Conservation (phyloP, 78 protist species). For the Monocercomonoides exilis region DNA sequence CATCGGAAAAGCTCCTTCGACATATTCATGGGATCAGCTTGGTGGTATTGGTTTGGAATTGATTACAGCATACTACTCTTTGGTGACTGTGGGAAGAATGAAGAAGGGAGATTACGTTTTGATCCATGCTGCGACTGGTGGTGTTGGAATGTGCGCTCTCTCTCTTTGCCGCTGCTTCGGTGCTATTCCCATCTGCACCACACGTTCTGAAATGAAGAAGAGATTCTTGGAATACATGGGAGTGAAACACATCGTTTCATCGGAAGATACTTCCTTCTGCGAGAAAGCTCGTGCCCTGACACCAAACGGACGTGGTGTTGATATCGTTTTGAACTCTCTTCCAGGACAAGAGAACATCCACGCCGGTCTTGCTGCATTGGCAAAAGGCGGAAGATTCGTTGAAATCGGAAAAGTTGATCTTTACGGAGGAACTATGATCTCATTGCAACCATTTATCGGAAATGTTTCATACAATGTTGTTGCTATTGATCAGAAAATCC, state of each 20-base stretch:
- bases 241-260: neutral
- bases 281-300: conserved; percentile 23
- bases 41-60: neutral
- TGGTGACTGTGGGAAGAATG: neutral
- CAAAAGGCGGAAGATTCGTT: conserved; percentile 59
- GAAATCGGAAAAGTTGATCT: conserved; percentile 31
- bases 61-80: neutral
- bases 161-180: conserved; percentile 52
- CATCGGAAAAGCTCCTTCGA: neutral
- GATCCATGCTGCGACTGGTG: neutral
- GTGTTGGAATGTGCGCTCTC: neutral
- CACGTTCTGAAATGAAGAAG: conserved; percentile 55
- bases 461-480: neutral
- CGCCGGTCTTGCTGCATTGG: conserved; percentile 46
- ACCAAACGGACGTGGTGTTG: conserved; percentile 62
- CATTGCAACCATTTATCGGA: neutral
- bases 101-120: neutral
- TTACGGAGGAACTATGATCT: neutral
- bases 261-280: conserved; percentile 14
- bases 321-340: conserved; percentile 39
- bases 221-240: conserved; percentile 41
- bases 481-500: neutral
- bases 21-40: neutral
- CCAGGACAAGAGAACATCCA: neutral
- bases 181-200: conserved; percentile 28